These are phyloP conservation scores for Arabidopsis hybrid DNA, from an alignment of 441 rosid species.

Conservation along the genomic window DNA sequence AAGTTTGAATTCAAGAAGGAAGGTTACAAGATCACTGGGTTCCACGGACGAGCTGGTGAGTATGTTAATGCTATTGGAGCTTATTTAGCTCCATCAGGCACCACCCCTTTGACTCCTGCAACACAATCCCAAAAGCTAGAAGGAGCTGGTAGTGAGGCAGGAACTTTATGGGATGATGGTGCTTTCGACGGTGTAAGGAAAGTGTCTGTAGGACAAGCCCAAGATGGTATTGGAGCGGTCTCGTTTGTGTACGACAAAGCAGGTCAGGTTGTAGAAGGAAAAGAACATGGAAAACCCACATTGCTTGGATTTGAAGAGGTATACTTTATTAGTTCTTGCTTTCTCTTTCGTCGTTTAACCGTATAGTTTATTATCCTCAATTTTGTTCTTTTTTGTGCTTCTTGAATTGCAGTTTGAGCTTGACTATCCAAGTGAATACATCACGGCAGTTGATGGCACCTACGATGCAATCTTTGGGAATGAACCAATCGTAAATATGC, in stretches of 20 bases:
- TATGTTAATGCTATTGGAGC: slow-evolving; percentile 35
- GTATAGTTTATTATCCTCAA: neutral
- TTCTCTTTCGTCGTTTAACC: neutral
- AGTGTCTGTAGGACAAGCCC: slow-evolving; percentile 42
- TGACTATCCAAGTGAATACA: slow-evolving; percentile 47
- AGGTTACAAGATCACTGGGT: slow-evolving; percentile 39
- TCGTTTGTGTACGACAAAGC: slow-evolving; percentile 41
- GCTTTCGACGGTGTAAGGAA: slow-evolving; percentile 37
- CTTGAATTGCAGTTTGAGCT: slow-evolving; percentile 38
- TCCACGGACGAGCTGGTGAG: slow-evolving; percentile 42
- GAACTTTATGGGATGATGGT: slow-evolving; percentile 46
- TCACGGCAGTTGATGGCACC: slow-evolving; percentile 37
- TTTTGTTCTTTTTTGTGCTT: neutral
- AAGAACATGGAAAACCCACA: slow-evolving; percentile 35
- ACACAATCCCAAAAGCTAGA: slow-evolving; percentile 26
- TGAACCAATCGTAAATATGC: slow-evolving; percentile 19
- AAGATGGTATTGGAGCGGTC: slow-evolving; percentile 36
- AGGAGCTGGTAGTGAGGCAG: slow-evolving; percentile 37
- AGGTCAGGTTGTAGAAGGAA: slow-evolving; percentile 23
- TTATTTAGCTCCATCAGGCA: slow-evolving; percentile 39
- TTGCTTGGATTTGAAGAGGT: slow-evolving; percentile 39
- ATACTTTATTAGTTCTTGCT: neutral
- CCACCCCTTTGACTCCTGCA: slow-evolving; percentile 24
- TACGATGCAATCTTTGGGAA: slow-evolving; percentile 25
- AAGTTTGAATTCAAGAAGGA: slow-evolving; percentile 20